Base-by-base conservation (phyloP, 768 basidiomycete genomes). In the Tylopilus sp. region DNA sequence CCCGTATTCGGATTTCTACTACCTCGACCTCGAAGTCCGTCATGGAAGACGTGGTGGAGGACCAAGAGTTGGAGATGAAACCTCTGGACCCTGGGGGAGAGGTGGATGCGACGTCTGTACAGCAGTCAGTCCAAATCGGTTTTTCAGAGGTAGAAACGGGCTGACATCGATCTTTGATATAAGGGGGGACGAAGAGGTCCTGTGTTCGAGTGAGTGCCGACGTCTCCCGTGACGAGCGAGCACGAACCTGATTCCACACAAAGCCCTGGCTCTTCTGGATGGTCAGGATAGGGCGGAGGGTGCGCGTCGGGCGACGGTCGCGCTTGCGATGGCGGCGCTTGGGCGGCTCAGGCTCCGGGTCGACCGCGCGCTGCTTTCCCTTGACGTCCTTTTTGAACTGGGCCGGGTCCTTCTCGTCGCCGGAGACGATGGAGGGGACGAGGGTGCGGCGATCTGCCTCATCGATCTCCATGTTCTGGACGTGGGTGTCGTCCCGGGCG, bases 141-240 rank as follows among this genome's bases (percentile, higher is more conserved):
- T 31, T 19, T 60, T 30, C 43, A 49, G 47, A 54, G 17, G 55
- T 43, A 57, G 40, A 57, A 65, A 48, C 53, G 37, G 44, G 82
- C 89, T 71, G 69, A 92, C 90, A 92, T 81, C 90, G 75, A 66
- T 92, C 90, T 70, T 92, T 92, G 74, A 90, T 89, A 62, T 92
- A 92, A 6, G 90, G 87, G 19, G 90, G 90, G 16, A 92, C 84
- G 60, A 92, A 92, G 19, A 92, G 77, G 59, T 92, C 90, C 89
- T 92, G 48, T 43, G 26, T 9, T 4, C 42, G 26, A 7, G 24
- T 55, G 45, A 59, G 57, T 22, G 19, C 40, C 25, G 9, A 33
- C 2, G 13, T 19, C 21, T 17, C 31, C 22, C 12, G 10, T 19
- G 28, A 7, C 22, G 13, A 36, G 22, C 0, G n/a, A 12, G 47